Percentiles rank a stretch among this genome's conserved stretches.
Conservation (phyloP, 78 protist genomes). For the Dictyostelium firmibasis region DNA sequence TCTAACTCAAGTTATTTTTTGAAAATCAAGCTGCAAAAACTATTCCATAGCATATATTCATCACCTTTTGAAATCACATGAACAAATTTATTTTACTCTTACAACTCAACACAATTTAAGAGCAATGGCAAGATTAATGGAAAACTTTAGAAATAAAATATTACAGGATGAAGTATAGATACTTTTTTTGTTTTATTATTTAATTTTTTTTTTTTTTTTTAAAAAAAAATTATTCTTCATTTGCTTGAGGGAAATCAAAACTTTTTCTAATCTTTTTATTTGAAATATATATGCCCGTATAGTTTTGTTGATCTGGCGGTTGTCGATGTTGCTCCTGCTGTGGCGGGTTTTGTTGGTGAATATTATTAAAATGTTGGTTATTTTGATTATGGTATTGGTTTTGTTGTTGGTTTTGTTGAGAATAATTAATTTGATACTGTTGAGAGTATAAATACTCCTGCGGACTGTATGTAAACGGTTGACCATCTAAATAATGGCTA, state of each 20-base stretch:
- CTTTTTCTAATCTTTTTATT: background rate
- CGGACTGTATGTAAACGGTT: background rate
- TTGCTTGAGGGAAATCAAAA: background rate
- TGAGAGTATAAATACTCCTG: background rate
- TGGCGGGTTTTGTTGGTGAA: background rate
- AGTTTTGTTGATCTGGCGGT: background rate
- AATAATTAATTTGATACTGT: background rate
- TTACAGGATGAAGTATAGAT: constrained; percentile 35
- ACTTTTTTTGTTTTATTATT: background rate
- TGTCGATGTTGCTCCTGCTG: background rate
- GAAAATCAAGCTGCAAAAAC: constrained; percentile 61
- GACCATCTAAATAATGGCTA: background rate
- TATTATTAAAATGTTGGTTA: background rate
- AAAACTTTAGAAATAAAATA: constrained; percentile 38
- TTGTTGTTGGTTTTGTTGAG: background rate
- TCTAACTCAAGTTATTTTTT: background rate
- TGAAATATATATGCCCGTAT: background rate
- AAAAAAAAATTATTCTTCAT: background rate
- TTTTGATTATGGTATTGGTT: background rate
- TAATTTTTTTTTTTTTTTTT: background rate
- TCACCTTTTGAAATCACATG: constrained; percentile 69
- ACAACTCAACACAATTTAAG: constrained; percentile 73
- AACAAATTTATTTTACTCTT: constrained; percentile 67
- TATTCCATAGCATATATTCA: constrained; percentile 60
- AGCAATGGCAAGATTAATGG: constrained; percentile 53